A percentile compares a stretch with the other conserved stretches of the same genome.
phyloP scores from a whole-genome alignment of 2,329 filamentous ascomycete species.

The Akanthomyces dipterigenus region DNA sequence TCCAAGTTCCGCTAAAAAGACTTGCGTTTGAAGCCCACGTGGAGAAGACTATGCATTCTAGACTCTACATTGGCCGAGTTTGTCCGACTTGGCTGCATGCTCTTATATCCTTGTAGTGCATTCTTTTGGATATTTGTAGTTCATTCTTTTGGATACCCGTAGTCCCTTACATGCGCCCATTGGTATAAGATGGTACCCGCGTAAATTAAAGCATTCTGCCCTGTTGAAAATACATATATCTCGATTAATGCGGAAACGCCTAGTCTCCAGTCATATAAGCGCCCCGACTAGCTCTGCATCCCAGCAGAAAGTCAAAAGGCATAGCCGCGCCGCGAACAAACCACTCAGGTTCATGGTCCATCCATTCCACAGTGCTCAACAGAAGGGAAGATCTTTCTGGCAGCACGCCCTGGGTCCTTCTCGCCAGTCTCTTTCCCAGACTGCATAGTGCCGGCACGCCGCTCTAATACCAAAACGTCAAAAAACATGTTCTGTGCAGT shows the following conservation, averaged over 20 bases:
- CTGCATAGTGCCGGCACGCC: conserved; percentile 8
- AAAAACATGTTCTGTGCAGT: neutral
- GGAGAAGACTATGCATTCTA: conserved; percentile 3
- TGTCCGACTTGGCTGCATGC: neutral
- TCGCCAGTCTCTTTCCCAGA: neutral
- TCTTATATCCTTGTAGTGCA: no score
- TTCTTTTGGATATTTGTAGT: neutral
- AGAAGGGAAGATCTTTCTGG: conserved; percentile 21
- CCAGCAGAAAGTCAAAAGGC: neutral
- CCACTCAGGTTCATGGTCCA: conserved; percentile 24
- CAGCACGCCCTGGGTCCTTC: conserved; percentile 4
- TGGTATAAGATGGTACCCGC: neutral
- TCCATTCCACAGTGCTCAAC: conserved; percentile 31
- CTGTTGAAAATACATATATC: conserved; percentile 20
- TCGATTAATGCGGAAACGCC: conserved; percentile 43
- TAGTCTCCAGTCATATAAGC: conserved; percentile 41
- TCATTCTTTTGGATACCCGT: neutral
- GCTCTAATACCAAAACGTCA: conserved; percentile 9
- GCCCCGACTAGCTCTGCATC: conserved; percentile 10
- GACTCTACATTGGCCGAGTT: neutral
- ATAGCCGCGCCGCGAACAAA: conserved; percentile 21
- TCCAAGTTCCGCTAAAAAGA: conserved; percentile 1
- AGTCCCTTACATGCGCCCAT: neutral
- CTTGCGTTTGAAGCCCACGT: neutral
- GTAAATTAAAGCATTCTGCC: neutral